Evolutionary conservation across 176 grass and related monocot genomes (phyloP), one percentile per base, ranked within the genome.

Genomic region (Zea mays): DNA sequence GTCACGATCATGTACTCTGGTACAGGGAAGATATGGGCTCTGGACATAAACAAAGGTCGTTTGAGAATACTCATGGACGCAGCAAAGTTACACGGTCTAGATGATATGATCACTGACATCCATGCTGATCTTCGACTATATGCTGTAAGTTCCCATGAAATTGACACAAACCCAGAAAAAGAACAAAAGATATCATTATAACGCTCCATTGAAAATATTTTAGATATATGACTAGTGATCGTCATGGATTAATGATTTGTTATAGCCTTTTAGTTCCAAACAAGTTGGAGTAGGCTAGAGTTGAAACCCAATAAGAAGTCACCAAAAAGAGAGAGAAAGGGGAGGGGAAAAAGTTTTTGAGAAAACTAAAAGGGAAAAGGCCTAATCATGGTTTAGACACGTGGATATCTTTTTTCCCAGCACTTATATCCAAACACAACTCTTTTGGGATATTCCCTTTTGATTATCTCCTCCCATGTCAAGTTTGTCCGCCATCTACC

Each of bases 1-100:
- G 39, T 62, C 44, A 76, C 62, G 14, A 80, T 71, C 52, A 7
- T 79, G 40, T 82, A 68, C 17, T 73, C 60, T 81, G 55, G 15
- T 92, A 66, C 69, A 97, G 90, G 94, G 50, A 89, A 85, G 79
- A 82, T 97, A 82, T 78, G 70, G 48, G 90, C 94, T 85, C 81
- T 97, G 84, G 94, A 97, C 71, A 77, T 97, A 81, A 97, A 97
- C 56, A 87, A 91, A 93, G 94, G 94, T 51, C 88, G 94, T 12
- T 84, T 97, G 72, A 82, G 94, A 86, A 91, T 97, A 76, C 89
- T 97, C 15, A 93, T 78, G 83, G 90, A 97, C 17, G 80, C 94
- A 85, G 84, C 90, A 38, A 87, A 89, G 43, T 77, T 74, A 76
- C 86, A 93, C 20, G 69, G 83, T 67, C 86, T 97, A 58, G 70